Evolutionary conservation across 148 eudicot genomes (phyloP).

Genomic region (Oxyria digyna): DNA sequence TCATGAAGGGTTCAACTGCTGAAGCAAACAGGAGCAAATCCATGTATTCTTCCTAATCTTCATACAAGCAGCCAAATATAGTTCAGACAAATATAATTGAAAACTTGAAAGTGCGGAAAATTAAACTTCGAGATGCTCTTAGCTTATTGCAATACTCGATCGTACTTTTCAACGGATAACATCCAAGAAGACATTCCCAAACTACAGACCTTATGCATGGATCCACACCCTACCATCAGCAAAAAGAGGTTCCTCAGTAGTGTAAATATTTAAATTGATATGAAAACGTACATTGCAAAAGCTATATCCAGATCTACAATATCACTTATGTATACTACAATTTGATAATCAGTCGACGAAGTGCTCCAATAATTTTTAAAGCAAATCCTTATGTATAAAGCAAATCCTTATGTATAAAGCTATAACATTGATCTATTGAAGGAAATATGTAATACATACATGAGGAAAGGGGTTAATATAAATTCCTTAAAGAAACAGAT

Average conservation of each 20-base stretch:
- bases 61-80: background rate
- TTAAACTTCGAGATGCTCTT: conserved; percentile 81
- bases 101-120: background rate
- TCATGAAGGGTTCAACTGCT: background rate
- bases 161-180: conserved; percentile 84
- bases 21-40: no score
- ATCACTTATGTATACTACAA: background rate
- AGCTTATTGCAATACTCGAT: conserved; percentile 58
- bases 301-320: background rate
- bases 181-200: conserved; percentile 98
- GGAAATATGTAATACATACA: no score
- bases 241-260: background rate
- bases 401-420: no score
- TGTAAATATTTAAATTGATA: background rate
- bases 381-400: background rate
- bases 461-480: no score
- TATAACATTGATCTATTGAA: no score
- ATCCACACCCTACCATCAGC: conserved; percentile 74
- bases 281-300: no score
- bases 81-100: background rate
- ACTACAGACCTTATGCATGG: conserved; percentile 95
- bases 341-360: background rate
- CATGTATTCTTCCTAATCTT: background rate
- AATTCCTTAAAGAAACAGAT: no score
- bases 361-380: background rate